Percentiles rank a stretch among this genome's conserved stretches.
Conservation (phyloP, 352 stramenopile genomes). For the Plasmopara halstedii region DNA sequence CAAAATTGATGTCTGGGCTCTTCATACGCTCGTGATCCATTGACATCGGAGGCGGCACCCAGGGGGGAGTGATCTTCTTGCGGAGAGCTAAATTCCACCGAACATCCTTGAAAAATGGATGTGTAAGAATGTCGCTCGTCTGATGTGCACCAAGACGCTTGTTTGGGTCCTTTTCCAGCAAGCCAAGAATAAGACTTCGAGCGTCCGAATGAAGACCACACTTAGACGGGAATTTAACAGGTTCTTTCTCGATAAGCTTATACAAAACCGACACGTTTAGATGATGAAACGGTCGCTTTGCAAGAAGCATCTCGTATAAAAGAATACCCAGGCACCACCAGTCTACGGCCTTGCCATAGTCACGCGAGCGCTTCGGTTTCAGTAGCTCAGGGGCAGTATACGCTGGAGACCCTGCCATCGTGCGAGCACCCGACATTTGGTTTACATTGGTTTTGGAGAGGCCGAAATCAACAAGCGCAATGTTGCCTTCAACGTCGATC, state of each 20-base stretch:
- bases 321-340: constrained; percentile 88
- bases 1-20: constrained; percentile 79
- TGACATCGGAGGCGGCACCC: constrained; percentile 58
- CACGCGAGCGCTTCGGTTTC: constrained; percentile 75
- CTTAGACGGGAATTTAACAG: constrained; percentile 80
- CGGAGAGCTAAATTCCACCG: constrained; percentile 77
- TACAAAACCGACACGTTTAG: constrained; percentile 88
- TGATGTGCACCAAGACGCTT: constrained; percentile 77
- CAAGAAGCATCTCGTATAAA: constrained; percentile 89
- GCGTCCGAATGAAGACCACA: constrained; percentile 58
- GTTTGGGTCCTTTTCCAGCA: constrained; percentile 80
- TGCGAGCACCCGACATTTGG: constrained; percentile 72
- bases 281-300: constrained; percentile 88
- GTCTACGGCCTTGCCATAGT: constrained; percentile 83
- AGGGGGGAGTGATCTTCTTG: constrained; percentile 72
- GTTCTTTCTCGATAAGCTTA: constrained; percentile 85
- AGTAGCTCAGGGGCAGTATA: constrained; percentile 79
- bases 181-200: constrained; percentile 60
- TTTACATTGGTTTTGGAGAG: constrained; percentile 90
- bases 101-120: constrained; percentile 77
- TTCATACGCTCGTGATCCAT: constrained; percentile 68
- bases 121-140: constrained; percentile 72
- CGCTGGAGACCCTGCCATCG: constrained; percentile 75
- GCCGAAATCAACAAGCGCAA: constrained; percentile 93
- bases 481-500: constrained; percentile 90